Base-by-base conservation (phyloP, 2,329 filamentous ascomycete species). In the Alternaria triticina region DNA sequence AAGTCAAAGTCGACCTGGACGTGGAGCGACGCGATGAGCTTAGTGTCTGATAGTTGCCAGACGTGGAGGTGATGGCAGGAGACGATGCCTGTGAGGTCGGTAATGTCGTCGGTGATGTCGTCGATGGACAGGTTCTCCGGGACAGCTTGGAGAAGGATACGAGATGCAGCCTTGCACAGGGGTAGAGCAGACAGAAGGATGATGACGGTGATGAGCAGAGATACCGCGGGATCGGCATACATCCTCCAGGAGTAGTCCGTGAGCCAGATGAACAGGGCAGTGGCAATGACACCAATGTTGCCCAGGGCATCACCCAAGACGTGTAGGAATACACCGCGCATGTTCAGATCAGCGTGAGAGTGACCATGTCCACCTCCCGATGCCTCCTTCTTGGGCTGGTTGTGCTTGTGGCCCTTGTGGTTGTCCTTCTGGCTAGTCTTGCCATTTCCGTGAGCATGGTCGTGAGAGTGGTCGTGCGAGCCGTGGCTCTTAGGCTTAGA, bases 61-160 rank as follows among this genome's bases (percentile, higher is more conserved):
- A 99, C 94, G 78, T 99, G 96, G 22, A 99, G 86, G 79, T 99
- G 95, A 81, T 99, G 96, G 76, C 94, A 97, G 77, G 91, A 93
- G 65, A 96, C 85, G 51, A 99, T 91, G 45, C 94, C 94, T 0
- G 91, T 91, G 6, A 99, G 88, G 15, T 87, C 83, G 76, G 94
- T 88, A 57, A 99, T 97, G 77, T 99, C 96, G 69, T 95, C 90
- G 70, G 93, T 92, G 80, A 99, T 95, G 63, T 98, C 92, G 68
- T 94, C 91, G 60, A 97, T 88, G 70, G 90, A 90, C 72, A 99
- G 90, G 57, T 95, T 92, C 62, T 94, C 90, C 0, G 96, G 96
- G 0, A 96, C 97, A 3, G 95, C 96, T 81, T 99, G 96, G 1
- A 99, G 87, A 13, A 99, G 87, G 60, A 99, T 97, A 73, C 96